These are phyloP conservation scores for Ceratobasidium sp. DNA, from an alignment of 1,284 basidiomycete species.

Conservation along the genomic window DNA sequence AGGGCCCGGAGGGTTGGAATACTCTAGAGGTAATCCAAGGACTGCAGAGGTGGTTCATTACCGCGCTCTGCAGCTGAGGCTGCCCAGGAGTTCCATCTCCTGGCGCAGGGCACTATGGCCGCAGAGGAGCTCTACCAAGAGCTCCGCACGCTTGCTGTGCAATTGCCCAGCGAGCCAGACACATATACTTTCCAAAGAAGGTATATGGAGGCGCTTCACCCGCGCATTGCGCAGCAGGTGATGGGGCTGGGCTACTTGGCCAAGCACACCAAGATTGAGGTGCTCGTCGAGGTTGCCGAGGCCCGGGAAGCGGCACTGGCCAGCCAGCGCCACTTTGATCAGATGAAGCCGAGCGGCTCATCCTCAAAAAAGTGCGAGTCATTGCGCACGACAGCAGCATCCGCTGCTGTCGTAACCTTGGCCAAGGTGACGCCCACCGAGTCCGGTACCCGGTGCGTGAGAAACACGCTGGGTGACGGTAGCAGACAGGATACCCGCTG, in stretches of 20 bases:
- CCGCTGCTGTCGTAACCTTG: too few species aligned
- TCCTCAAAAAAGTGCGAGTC: background rate
- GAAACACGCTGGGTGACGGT: too few species aligned
- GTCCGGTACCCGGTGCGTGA: too few species aligned
- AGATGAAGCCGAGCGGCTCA: background rate
- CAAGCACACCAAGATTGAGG: background rate
- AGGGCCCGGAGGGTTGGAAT: background rate
- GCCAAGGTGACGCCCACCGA: too few species aligned
- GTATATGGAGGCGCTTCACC: background rate
- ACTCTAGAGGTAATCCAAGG: conserved; percentile 4
- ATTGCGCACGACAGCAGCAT: background rate
- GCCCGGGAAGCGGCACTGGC: background rate
- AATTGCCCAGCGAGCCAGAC: background rate
- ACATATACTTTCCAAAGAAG: background rate
- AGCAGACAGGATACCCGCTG: too few species aligned
- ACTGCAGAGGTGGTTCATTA: background rate
- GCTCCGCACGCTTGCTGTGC: background rate
- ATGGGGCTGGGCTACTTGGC: background rate
- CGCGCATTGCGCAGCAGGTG: background rate
- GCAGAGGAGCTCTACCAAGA: background rate
- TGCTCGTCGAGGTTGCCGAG: background rate
- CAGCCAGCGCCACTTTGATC: background rate
- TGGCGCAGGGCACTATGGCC: background rate
- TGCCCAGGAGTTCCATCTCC: background rate
- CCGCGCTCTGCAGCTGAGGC: background rate